These are phyloP conservation scores for Penicillium nordicum DNA, from an alignment of 2,329 filamentous ascomycete species.

Conservation along the genomic window DNA sequence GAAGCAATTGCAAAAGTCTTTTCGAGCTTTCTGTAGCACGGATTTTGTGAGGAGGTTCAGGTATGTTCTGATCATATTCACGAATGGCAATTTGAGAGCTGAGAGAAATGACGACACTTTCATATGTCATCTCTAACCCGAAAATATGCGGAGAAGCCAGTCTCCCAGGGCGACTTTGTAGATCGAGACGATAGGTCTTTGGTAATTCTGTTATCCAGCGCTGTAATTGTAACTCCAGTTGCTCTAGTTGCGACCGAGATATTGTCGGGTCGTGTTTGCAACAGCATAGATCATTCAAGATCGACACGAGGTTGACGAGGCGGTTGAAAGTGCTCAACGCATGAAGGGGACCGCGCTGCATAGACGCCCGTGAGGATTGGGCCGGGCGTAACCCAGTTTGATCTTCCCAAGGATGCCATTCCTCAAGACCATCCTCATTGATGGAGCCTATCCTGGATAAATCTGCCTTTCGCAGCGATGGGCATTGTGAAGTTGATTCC, in stretches of 20 bases:
- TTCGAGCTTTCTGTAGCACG: conserved; percentile 36
- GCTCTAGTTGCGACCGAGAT: conserved; percentile 27
- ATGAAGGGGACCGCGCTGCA: conserved; percentile 42
- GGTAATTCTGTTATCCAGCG: conserved; percentile 33
- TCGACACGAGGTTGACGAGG: conserved; percentile 41
- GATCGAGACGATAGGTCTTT: conserved; percentile 29
- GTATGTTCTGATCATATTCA: conserved; percentile 21
- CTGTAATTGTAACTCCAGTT: conserved; percentile 31
- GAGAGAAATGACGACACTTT: conserved; percentile 26
- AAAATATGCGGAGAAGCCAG: conserved; percentile 34
- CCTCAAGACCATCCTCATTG: conserved; percentile 65
- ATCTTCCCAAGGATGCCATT: conserved; percentile 70
- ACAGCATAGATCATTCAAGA: conserved; percentile 34
- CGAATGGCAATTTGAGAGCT: conserved; percentile 27
- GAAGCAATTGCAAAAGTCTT: conserved; percentile 35
- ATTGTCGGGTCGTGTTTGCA: conserved; percentile 22
- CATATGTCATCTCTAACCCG: conserved; percentile 35
- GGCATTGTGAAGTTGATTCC: conserved; percentile 43
- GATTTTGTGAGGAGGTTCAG: conserved; percentile 21
- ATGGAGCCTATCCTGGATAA: conserved; percentile 49
- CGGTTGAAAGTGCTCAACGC: conserved; percentile 54
- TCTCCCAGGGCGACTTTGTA: conserved; percentile 24
- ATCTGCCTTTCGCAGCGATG: conserved; percentile 51
- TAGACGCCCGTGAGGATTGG: conserved; percentile 26
- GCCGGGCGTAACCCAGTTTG: conserved; percentile 34